These are phyloP conservation scores for Solanum clarkiae DNA, from an alignment of 257 asterid species.

Conservation along the genomic window DNA sequence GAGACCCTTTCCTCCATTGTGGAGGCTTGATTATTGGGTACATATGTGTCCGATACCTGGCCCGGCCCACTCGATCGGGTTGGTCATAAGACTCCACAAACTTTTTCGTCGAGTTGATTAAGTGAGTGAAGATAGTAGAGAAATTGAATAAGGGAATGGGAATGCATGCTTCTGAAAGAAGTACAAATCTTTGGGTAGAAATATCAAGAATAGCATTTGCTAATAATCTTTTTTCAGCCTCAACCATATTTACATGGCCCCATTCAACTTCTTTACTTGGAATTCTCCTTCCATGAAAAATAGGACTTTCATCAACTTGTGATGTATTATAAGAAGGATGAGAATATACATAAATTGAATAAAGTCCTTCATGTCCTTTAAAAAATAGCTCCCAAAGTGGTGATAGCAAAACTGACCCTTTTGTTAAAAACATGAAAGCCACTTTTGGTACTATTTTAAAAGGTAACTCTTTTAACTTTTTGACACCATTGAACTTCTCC, in stretches of 20 bases:
- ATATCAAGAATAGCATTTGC: too few relatives aligned
- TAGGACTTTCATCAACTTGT: constrained; percentile 23
- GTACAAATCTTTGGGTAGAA: constrained; percentile 48
- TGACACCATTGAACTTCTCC: constrained; percentile 42
- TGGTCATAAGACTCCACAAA: constrained; percentile 47
- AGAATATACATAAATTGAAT: constrained; percentile 30
- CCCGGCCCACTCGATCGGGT: constrained; percentile 47
- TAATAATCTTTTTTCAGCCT: too few relatives aligned
- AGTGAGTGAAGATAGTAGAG: constrained; percentile 57
- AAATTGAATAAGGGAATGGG: constrained; percentile 83
- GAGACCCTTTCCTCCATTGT: constrained; percentile 86
- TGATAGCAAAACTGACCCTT: constrained; percentile 22
- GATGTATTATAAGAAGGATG: constrained; percentile 17
- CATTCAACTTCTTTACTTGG: constrained; percentile 69
- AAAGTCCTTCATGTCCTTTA: constrained; percentile 21
- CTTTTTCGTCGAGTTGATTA: constrained; percentile 36
- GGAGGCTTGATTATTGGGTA: constrained; percentile 28
- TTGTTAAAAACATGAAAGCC: constrained; percentile 35
- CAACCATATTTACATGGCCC: constrained; percentile 41
- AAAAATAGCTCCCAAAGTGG: constrained; percentile 39
- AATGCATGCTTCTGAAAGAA: constrained; percentile 75
- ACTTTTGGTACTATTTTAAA: constrained; percentile 18
- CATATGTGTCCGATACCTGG: constrained; percentile 48
- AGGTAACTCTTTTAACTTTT: constrained; percentile 19
- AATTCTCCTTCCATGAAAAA: constrained; percentile 57